Base-by-base conservation (phyloP, 176 grass and related monocot species). In the Saccharum spontaneum region DNA sequence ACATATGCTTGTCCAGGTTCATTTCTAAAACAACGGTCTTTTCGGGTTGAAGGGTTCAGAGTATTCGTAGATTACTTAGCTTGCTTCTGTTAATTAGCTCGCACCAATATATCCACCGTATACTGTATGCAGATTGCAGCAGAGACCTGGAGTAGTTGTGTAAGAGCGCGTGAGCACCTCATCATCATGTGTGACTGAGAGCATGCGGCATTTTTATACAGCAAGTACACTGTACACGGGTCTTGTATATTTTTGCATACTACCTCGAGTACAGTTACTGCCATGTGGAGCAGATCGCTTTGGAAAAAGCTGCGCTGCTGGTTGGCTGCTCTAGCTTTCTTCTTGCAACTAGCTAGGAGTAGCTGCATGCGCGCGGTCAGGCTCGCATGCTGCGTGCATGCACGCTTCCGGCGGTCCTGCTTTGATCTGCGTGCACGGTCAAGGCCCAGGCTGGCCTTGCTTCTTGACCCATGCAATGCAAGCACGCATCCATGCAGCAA, bases 371-470 rank as follows among this genome's bases (percentile, higher is more conserved):
- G n/a, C n/a, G n/a, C n/a, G n/a, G n/a, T 28, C 28, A 28, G 20
- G 20, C 55, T 59, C 55, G 57, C 59, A 11, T 23, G 4, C 48
- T 2, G 18, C 52, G 1, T 55, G 49, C 57, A 23, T 65, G 84
- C 63, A 57, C 48, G n/a, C 73, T 57, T 18, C 16, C n/a, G n/a
- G 18, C 78, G 24, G 40, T 34, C 55, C 45, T 82, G 66, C 79
- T 23, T 82, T 8, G 79, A 41, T 71, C 67, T 59, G 34, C 34
- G 79, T 82, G 79, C 54, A 50, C 13, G 67, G 79, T 82, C 79
- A 82, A 81, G 20, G 33, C 34, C 60, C 37, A 67, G 14, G 20
- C 59, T 61, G 59, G 57, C 8, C 57, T 60, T 61, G 59, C 59
- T 61, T 61, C 22, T 61, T 24, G 59, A 61, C 22, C 59, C 59